Conservation (phyloP, 306 rosid genomes). For the Malus orientalis region DNA sequence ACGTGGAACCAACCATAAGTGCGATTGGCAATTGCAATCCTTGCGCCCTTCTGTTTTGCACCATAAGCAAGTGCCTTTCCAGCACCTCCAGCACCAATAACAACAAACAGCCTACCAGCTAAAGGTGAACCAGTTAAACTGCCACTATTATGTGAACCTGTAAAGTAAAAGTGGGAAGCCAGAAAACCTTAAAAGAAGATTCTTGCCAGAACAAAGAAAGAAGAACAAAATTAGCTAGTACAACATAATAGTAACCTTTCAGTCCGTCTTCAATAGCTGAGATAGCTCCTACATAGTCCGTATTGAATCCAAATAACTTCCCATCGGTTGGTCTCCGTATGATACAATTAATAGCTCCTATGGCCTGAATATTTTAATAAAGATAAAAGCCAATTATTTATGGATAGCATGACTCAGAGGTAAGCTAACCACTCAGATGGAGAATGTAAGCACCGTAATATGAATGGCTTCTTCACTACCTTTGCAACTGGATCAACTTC, state of each 20-base stretch:
- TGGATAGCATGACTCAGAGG: slow-evolving; percentile 4
- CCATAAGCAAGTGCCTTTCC: slow-evolving; percentile 96
- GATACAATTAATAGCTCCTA: slow-evolving; percentile 86
- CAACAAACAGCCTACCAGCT: slow-evolving; percentile 79
- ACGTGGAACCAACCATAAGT: slow-evolving; percentile 56
- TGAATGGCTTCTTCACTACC: slow-evolving; percentile 38
- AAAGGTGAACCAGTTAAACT: slow-evolving; percentile 47
- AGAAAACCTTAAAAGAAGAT: slow-evolving; percentile 5
- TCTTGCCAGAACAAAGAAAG: slow-evolving; percentile 4
- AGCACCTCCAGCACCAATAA: slow-evolving; percentile 97
- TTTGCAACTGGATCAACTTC: slow-evolving; percentile 90
- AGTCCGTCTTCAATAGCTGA: slow-evolving; percentile 84
- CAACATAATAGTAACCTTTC: slow-evolving; percentile 42
- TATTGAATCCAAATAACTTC: slow-evolving; percentile 76
- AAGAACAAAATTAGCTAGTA: not conserved
- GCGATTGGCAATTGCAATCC: slow-evolving; percentile 88
- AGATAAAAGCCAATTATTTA: slow-evolving; percentile 6
- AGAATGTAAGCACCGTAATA: slow-evolving; percentile 7
- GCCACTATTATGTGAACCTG: slow-evolving; percentile 38
- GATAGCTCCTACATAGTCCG: slow-evolving; percentile 83
- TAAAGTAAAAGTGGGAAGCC: slow-evolving; percentile 4
- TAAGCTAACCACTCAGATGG: not conserved
- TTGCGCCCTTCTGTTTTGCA: slow-evolving; percentile 86
- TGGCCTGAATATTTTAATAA: slow-evolving; percentile 43
- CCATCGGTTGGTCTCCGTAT: slow-evolving; percentile 74